Evolutionary conservation across 1,139 yeast species (phyloP), one percentile per base, ranked within the genome.

Genomic region (Debaryomycetaceae sp.): DNA sequence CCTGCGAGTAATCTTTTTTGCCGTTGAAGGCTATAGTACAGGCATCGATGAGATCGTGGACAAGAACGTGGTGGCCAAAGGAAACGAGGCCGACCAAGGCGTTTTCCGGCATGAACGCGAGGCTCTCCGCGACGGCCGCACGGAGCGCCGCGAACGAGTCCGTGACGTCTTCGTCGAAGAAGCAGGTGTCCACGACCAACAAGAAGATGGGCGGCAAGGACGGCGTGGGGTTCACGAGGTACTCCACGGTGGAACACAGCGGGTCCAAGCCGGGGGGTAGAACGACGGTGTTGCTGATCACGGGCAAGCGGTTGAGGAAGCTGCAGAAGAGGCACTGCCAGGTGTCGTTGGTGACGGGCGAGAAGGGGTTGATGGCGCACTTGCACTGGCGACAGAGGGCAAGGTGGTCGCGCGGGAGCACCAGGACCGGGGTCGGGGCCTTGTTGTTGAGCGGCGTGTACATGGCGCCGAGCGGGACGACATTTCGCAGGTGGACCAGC

Each of bases 291-390:
- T 42, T 36, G 28, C 30, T 29, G 3, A 22, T 26, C 14, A 27
- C 34, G 16, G 31, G 36, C 11, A 77, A 44, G 22, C 70, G 57
- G 47, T 77, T 78, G 25, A 73, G 56, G 27, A 64, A 57, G 13
- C 60, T 56, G 54, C 90, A 79, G 31, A 77, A 55, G 15, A 73
- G 72, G 50, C 90, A 80, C 2, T 64, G 51, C 90, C 90, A 80
- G 3, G 60, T 47, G 28, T 61, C 68, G 10, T 59, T 57, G 16
- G 51, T 53, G 25, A 53, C 35, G 2, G 43, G 39, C 4, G 53
- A 74, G 43, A 51, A 77, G 0, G 86, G 85, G 43, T 73, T 76
- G 34, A 77, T 45, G 15, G 77, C 65, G 2, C 77, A 65, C 27
- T 71, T 65, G 48, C 87, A 78, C 29, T 61, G 62, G 23, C 77